Percentiles rank a stretch among this genome's conserved stretches.
phyloP scores from a whole-genome alignment of 176 grass and related monocot species.

The Oryza rufipogon region DNA sequence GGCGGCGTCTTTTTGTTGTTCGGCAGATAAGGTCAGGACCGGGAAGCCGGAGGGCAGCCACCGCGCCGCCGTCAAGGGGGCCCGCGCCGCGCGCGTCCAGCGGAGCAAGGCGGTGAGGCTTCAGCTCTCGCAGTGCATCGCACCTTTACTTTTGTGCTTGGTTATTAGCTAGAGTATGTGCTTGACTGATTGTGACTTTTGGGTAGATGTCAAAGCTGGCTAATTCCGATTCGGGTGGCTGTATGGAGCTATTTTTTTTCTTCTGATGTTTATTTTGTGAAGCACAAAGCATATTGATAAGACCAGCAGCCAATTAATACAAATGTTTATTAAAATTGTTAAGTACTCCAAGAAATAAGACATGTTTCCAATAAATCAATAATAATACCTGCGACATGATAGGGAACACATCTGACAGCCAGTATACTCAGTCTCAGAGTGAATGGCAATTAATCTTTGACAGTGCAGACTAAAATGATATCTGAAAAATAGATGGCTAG shows the following conservation, averaged over 20 bases:
- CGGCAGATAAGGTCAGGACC: conserved; percentile 62
- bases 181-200: not conserved
- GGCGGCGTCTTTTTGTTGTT: not conserved
- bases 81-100: conserved; percentile 76
- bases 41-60: conserved; percentile 57
- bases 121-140: not conserved
- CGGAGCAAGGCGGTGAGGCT: conserved; percentile 75
- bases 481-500: too few relatives aligned
- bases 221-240: not conserved
- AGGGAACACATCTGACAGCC: too few relatives aligned
- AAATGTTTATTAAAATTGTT: not conserved
- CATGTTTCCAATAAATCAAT: not conserved
- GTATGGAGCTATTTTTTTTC: not conserved
- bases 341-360: not conserved
- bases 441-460: not conserved
- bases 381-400: too few relatives aligned
- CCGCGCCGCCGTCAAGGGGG: conserved; percentile 59
- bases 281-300: not conserved
- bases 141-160: not conserved
- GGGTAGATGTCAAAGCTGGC: not conserved
- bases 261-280: not conserved
- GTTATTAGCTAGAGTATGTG: not conserved
- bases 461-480: not conserved
- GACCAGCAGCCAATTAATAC: not conserved
- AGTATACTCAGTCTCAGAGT: too few relatives aligned